Evolutionary conservation across 2,329 filamentous ascomycete species (phyloP), one percentile per base, ranked within the genome.

Genomic region (Hymenoscyphus occultus): DNA sequence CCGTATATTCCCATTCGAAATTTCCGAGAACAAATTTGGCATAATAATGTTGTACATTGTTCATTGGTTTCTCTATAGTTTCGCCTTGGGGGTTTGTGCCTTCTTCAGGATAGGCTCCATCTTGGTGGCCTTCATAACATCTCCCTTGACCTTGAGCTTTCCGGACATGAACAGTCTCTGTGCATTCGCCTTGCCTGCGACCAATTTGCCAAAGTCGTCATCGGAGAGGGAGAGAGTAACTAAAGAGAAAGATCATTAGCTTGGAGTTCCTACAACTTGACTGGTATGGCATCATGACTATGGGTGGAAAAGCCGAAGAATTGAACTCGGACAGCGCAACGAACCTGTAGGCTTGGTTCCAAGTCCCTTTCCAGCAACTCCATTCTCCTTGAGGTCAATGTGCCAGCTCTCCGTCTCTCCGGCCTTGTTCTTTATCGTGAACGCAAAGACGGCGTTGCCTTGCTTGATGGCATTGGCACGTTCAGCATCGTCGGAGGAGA

Each of bases 41-140:
- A 22, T 19, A 9, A 51, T 51, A 5, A 51, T 51, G 45, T 51
- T 51, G 19, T 22, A 51, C 45, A 45, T 19, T 45, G 6, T 22
- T 32, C 32, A 56, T 62, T 62, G 39, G 14, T 22, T 35, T 28
- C 73, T 79, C 82, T 87, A 93, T 80, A 96, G 81, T 86, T 96
- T 96, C 72, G 91, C 86, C 84, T 92, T 91, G 74, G 81, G 83
- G 39, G 68, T 62, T 82, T 92, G 90, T 45, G 91, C 90, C 84
- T 93, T 95, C 84, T 92, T 93, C 70, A 97, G 81, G 74, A 98
- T 90, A 51, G 92, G 91, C 80, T 97, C 93, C 80, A 97, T 87
- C 88, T 96, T 97, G 67, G 93, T 97, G 45, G 95, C 91, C 86
- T 97, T 97, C 94, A 98, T 98, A 67, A 98, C 88, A 78, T 98